Evolutionary conservation across 805 yeast genomes (phyloP).

Genomic region (Candida oleophila): DNA sequence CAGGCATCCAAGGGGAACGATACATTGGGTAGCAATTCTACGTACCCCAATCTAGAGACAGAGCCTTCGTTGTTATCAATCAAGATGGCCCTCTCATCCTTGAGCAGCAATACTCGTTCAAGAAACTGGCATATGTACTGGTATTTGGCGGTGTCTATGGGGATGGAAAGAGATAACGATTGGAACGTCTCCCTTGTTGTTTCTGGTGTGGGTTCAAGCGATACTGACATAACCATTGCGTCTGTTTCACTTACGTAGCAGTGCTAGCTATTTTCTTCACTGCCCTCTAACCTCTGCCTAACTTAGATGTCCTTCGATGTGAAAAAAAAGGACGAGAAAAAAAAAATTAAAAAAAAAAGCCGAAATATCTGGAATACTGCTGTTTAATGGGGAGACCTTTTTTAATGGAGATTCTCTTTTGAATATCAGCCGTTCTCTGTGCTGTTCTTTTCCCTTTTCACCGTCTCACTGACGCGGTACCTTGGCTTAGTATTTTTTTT

Average conservation of each 20-base stretch:
- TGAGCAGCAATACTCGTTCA: slow-evolving; percentile 21
- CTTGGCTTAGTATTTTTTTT: too few species aligned
- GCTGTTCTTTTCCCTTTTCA: too few species aligned
- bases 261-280: neutral
- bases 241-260: neutral
- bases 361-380: too few species aligned
- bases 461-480: too few species aligned
- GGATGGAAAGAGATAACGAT: slow-evolving; percentile 25
- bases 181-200: slow-evolving; percentile 12
- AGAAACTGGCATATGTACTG: slow-evolving; percentile 25
- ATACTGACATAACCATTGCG: slow-evolving; percentile 3
- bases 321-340: too few species aligned
- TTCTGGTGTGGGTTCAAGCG: slow-evolving; percentile 1
- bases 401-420: too few species aligned
- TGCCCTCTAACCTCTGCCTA: neutral
- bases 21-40: slow-evolving; percentile 33
- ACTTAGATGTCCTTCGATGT: too few species aligned
- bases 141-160: slow-evolving; percentile 25
- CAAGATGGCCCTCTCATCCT: slow-evolving; percentile 15
- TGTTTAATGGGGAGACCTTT: too few species aligned
- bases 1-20: slow-evolving; percentile 37
- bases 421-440: too few species aligned
- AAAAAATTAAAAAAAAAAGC: too few species aligned
- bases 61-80: slow-evolving; percentile 2
- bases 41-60: neutral